Percentiles rank a stretch among this genome's conserved stretches.
These are phyloP conservation scores for Tolypocladium ovalisporum DNA, from an alignment of 2,329 filamentous ascomycete genomes.

Conservation along the genomic window DNA sequence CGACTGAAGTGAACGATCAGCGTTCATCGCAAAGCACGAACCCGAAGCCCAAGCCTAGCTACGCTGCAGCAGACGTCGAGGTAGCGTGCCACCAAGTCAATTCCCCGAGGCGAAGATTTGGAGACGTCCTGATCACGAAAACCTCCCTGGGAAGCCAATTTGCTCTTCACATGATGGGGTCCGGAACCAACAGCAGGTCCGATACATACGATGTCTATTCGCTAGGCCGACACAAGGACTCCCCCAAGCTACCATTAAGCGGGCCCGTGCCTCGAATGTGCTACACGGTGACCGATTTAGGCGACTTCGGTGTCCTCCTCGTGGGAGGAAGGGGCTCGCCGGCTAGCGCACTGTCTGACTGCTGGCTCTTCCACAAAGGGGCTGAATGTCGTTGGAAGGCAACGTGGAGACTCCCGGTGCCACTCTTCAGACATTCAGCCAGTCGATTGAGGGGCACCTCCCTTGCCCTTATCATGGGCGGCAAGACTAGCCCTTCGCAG, in stretches of 20 bases:
- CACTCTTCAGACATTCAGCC: slow-evolving; percentile 66
- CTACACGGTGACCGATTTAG: slow-evolving; percentile 62
- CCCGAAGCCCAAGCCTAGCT: too few relatives aligned
- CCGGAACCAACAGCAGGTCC: slow-evolving; percentile 31
- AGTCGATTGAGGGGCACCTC: slow-evolving; percentile 37
- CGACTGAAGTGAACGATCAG: not conserved
- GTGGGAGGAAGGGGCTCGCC: slow-evolving; percentile 74
- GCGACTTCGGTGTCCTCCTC: slow-evolving; percentile 48
- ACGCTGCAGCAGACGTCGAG: slow-evolving; percentile 1
- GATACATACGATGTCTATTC: slow-evolving; percentile 41
- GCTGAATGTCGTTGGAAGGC: slow-evolving; percentile 46
- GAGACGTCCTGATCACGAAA: slow-evolving; percentile 34
- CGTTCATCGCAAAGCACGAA: too few relatives aligned
- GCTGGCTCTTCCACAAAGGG: slow-evolving; percentile 56
- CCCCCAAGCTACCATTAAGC: slow-evolving; percentile 15
- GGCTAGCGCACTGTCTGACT: slow-evolving; percentile 55
- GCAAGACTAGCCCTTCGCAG: slow-evolving; percentile 38
- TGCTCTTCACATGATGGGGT: slow-evolving; percentile 33
- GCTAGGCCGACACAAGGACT: slow-evolving; percentile 5
- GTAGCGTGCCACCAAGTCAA: slow-evolving; percentile 6
- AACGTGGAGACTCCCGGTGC: slow-evolving; percentile 53
- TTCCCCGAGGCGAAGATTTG: slow-evolving; percentile 44
- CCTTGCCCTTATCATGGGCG: slow-evolving; percentile 49
- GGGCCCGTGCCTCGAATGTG: slow-evolving; percentile 48
- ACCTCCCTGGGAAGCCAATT: slow-evolving; percentile 28